Evolutionary conservation across 768 basidiomycete species (phyloP), one percentile per base, ranked within the genome.

Genomic region (Boletus speciosus): DNA sequence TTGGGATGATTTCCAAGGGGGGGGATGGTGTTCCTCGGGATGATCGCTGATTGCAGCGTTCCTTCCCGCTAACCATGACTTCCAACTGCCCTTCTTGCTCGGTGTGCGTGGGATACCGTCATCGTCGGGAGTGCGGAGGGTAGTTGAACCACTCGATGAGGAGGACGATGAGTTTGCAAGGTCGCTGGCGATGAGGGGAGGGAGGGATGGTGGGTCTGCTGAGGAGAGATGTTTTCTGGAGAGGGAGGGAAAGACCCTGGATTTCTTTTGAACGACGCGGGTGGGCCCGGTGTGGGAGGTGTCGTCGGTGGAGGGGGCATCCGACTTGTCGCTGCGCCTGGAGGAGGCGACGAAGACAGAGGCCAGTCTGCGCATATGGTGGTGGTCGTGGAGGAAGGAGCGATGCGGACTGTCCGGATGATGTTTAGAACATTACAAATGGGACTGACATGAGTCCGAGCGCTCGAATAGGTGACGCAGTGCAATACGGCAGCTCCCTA

Each of bases 361-460:
- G 52, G 78, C 78, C 66, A 89, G 71, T 61, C 85, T 81, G 64
- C 84, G 84, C 85, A 88, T 88, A 57, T 59, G 54, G 38, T 64
- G 64, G 61, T 64, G 57, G 69, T 53, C 46, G 40, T 42, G 46
- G 55, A 31, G 62, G 56, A 63, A 62, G 60, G 62, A 65, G 56
- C 11, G 60, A 51, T 21, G 53, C 58, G 36, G 55, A 53, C 56
- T 50, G 43, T 55, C 32, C 32, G 43, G 41, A 52, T 37, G 53
- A 39, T 29, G 60, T 52, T 69, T 58, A 64, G 56, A 56, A 54
- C 72, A 73, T 72, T 73, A 72, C 69, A 73, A 71, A 73, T 64
- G 69, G 42, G 61, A 68, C 69, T 59, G 56, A 45, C 60, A 58
- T 45, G 50, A 54, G 53, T 41, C 54, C 52, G 27, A 34, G 27